Percentiles rank a stretch among this genome's conserved stretches.
phyloP scores from a whole-genome alignment of 1,284 basidiomycete species.

The Cutaneotrichosporon spelunceum region DNA sequence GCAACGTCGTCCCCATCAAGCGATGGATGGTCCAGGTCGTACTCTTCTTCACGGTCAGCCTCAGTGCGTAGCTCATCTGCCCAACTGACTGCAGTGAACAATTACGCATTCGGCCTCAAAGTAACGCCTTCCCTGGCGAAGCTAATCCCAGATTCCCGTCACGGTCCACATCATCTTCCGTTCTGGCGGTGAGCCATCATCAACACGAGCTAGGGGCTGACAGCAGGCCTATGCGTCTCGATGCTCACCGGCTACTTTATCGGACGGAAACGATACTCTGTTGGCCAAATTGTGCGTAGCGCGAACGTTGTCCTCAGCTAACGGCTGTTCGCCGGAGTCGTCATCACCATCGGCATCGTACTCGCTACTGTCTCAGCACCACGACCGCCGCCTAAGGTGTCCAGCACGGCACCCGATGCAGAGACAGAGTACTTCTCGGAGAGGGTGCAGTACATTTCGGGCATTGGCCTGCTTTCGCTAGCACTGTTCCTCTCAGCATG shows the following conservation, averaged over 20 bases:
- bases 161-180: conserved; percentile 92
- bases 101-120: conserved; percentile 75
- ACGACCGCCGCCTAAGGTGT: conserved; percentile 32
- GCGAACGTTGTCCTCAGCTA: background rate
- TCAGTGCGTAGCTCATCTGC: conserved; percentile 31
- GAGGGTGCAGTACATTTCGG: conserved; percentile 59
- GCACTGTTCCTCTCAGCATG: conserved; percentile 78
- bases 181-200: conserved; percentile 73
- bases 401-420: background rate
- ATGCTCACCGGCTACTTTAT: conserved; percentile 49
- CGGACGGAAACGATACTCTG: conserved; percentile 62
- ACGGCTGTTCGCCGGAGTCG: conserved; percentile 60
- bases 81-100: conserved; percentile 61
- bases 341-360: conserved; percentile 79
- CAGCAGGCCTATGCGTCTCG: conserved; percentile 49
- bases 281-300: conserved; percentile 57
- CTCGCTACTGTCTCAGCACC: conserved; percentile 72
- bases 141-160: conserved; percentile 68
- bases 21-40: conserved; percentile 77
- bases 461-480: conserved; percentile 68
- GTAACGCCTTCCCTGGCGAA: conserved; percentile 20
- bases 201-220: background rate
- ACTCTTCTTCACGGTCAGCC: conserved; percentile 75
- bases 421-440: conserved; percentile 36
- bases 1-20: conserved; percentile 66